Percentiles rank a stretch among this genome's conserved stretches.
Evolutionary conservation across 768 basidiomycete species (phyloP).

Genomic region (Thelephora ganbajun): DNA sequence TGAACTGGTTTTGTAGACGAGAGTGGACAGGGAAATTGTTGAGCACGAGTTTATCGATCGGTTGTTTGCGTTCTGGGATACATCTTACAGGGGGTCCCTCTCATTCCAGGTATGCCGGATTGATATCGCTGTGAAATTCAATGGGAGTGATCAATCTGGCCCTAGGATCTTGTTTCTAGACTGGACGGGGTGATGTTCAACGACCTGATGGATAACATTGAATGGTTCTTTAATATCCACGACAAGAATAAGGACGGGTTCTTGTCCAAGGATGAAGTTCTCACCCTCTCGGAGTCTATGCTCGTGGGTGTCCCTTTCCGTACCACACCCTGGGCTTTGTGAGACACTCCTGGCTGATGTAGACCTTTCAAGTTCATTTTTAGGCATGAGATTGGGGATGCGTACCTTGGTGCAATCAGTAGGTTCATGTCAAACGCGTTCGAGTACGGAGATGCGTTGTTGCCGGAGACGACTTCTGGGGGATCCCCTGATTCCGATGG

Average conservation of each 20-base stretch:
- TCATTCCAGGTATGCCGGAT: slow-evolving; percentile 64
- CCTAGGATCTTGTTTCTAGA: slow-evolving; percentile 77
- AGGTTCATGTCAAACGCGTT: slow-evolving; percentile 98
- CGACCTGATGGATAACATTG: slow-evolving; percentile 96
- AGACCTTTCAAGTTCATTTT: slow-evolving; percentile 71
- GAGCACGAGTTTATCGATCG: slow-evolving; percentile 94
- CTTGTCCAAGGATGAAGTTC: slow-evolving; percentile 90
- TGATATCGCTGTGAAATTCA: background rate
- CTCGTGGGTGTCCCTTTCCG: slow-evolving; percentile 38
- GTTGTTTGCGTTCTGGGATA: slow-evolving; percentile 93
- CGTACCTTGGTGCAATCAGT: slow-evolving; percentile 90
- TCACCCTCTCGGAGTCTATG: slow-evolving; percentile 89
- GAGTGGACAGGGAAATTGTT: slow-evolving; percentile 78
- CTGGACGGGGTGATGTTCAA: slow-evolving; percentile 89
- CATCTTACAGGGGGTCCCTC: slow-evolving; percentile 61
- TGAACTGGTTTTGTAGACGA: slow-evolving; percentile 38
- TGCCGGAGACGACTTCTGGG: slow-evolving; percentile 30
- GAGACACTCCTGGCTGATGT: background rate
- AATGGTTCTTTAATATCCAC: slow-evolving; percentile 96
- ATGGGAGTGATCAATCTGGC: background rate
- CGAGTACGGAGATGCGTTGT: slow-evolving; percentile 92
- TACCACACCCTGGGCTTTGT: slow-evolving; percentile 3
- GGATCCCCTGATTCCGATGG: slow-evolving; percentile 22
- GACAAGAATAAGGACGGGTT: slow-evolving; percentile 95
- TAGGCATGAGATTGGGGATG: slow-evolving; percentile 91